Evolutionary conservation across 306 rosid genomes (phyloP).

Genomic region (Pueraria montana): DNA sequence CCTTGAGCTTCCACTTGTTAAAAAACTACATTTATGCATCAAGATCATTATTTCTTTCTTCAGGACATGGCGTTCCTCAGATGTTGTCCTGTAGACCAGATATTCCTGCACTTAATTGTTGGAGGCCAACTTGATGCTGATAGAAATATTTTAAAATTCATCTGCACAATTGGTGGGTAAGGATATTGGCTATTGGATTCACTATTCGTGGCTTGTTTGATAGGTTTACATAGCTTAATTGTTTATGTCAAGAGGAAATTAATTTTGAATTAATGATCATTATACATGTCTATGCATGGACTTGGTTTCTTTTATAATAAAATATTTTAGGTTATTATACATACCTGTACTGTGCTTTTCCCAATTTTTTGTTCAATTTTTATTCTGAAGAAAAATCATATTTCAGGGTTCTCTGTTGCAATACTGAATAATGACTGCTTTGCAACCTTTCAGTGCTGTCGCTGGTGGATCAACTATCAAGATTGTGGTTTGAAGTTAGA

Average conservation of each 20-base stretch:
- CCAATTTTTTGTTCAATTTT: neutral
- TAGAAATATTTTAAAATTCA: slow-evolving; percentile 1
- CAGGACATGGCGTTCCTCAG: slow-evolving; percentile 76
- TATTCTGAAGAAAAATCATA: neutral
- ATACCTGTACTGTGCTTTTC: neutral
- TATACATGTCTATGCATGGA: neutral
- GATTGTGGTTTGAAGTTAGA: slow-evolving; percentile 57
- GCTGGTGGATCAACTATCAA: slow-evolving; percentile 55
- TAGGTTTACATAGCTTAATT: neutral
- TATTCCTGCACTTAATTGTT: slow-evolving; percentile 69
- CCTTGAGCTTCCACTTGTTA: neutral
- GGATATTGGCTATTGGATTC: slow-evolving; percentile 18
- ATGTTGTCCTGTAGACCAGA: slow-evolving; percentile 80
- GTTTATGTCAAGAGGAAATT: neutral
- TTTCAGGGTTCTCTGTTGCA: neutral
- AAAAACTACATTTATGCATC: neutral
- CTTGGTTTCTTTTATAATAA: neutral
- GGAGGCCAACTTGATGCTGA: slow-evolving; percentile 76
- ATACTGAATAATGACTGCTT: slow-evolving; percentile 35
- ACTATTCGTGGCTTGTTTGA: neutral
- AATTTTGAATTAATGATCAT: slow-evolving; percentile 12
- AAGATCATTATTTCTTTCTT: slow-evolving; percentile 36
- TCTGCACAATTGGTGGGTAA: slow-evolving; percentile 22
- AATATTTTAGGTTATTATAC: neutral
- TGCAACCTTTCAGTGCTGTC: slow-evolving; percentile 60